phyloP scores from a whole-genome alignment of 2,329 filamentous ascomycete genomes.

The Fusarium avenaceum region DNA sequence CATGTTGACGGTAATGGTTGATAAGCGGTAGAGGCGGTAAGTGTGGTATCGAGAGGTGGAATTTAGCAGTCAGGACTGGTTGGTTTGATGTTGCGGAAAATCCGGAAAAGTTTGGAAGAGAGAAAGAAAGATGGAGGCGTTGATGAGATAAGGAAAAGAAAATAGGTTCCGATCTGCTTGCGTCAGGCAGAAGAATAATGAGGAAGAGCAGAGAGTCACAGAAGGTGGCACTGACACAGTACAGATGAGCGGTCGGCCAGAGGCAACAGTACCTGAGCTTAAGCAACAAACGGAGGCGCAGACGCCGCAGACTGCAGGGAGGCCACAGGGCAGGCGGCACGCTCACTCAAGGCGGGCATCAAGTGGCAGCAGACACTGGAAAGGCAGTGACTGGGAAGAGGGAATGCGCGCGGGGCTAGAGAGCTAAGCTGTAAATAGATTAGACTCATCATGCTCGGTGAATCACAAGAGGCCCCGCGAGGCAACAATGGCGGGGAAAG shows the following conservation, averaged over 20 bases:
- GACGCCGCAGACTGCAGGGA: constrained; percentile 28
- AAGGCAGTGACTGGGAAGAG: constrained; percentile 41
- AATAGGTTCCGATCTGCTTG: constrained; percentile 50
- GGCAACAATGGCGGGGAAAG: constrained; percentile 48
- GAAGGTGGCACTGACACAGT: constrained; percentile 44
- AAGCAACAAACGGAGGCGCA: constrained; percentile 26
- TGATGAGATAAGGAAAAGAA: constrained; percentile 30
- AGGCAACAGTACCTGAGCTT: constrained; percentile 30
- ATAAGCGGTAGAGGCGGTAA: constrained; percentile 37
- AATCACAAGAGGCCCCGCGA: constrained; percentile 49
- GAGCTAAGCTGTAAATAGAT: constrained; percentile 32
- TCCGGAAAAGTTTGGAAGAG: constrained; percentile 10
- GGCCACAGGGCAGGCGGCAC: constrained; percentile 39
- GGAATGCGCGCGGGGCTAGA: constrained; percentile 46
- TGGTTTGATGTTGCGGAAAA: constrained; percentile 12
- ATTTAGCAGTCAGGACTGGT: constrained; percentile 25
- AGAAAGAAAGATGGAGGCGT: constrained; percentile 40
- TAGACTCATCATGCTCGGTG: constrained; percentile 37
- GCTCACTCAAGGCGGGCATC: constrained; percentile 32
- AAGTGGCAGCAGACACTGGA: constrained; percentile 35
- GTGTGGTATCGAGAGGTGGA: constrained; percentile 27
- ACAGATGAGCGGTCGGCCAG: constrained; percentile 50
- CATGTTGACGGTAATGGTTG: constrained; percentile 72
- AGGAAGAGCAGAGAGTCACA: constrained; percentile 46
- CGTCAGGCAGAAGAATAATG: constrained; percentile 50